phyloP scores from a whole-genome alignment of 139 green algal genomes.

The Eudorina sp. region DNA sequence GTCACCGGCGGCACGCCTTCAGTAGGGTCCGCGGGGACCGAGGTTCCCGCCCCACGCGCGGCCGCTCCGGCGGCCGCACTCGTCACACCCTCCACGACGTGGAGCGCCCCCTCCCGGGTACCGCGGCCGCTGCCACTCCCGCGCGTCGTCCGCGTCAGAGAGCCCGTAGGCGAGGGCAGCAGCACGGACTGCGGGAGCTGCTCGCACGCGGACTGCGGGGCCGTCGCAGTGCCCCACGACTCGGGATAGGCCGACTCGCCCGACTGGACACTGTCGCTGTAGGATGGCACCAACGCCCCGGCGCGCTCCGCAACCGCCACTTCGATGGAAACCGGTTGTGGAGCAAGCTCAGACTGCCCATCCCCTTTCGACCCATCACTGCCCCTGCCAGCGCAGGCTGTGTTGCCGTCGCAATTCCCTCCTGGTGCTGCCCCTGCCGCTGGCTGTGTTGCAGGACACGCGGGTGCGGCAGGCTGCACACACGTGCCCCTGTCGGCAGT shows the following conservation, averaged over 20 bases:
- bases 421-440: no score
- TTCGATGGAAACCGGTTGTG: no score
- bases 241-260: neutral
- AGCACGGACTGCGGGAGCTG: neutral
- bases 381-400: no score
- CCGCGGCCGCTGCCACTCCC: neutral
- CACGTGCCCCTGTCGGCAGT: neutral
- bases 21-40: neutral
- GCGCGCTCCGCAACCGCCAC: neutral
- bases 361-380: no score
- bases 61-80: neutral
- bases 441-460: no score
- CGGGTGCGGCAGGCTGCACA: neutral
- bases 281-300: neutral
- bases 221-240: neutral
- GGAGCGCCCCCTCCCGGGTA: neutral
- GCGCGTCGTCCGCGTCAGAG: neutral
- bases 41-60: neutral
- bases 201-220: neutral
- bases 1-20: no score
- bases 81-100: no score
- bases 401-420: no score
- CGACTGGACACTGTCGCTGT: neutral
- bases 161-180: neutral
- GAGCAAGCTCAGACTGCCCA: no score